Percentiles rank a stretch among this genome's conserved stretches.
Conservation (phyloP, 176 grass and related monocot species). For the Rhipidocladum racemiflorum region DNA sequence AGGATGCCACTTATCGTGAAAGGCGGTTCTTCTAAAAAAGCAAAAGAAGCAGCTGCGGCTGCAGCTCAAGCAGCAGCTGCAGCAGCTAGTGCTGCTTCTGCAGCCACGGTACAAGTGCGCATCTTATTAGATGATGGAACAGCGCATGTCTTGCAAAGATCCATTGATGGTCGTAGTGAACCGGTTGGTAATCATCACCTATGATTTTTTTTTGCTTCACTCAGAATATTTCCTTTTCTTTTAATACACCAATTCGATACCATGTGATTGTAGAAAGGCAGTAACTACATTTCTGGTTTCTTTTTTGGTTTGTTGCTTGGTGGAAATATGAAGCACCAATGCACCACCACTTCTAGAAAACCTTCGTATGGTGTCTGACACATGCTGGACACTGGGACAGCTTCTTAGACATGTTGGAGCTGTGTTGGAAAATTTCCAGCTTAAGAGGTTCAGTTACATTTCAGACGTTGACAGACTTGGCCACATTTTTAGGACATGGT, state of each 20-base stretch:
- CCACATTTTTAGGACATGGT: neutral
- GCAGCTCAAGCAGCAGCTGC: conserved; percentile 88
- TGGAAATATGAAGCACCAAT: conserved; percentile 11
- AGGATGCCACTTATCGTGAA: conserved; percentile 80
- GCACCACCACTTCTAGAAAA: conserved; percentile 9
- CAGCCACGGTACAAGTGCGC: conserved; percentile 91
- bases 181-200: conserved; percentile 57
- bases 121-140: conserved; percentile 98
- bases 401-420: neutral
- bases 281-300: neutral
- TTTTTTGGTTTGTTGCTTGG: conserved; percentile 3
- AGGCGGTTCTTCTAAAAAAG: conserved; percentile 94
- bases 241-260: neutral
- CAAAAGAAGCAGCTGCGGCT: conserved; percentile 89
- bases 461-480: neutral
- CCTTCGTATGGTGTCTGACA: neutral
- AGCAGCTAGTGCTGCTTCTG: conserved; percentile 83
- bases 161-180: conserved; percentile 87
- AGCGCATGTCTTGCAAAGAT: conserved; percentile 85
- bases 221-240: neutral
- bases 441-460: conserved; percentile 7
- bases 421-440: conserved; percentile 2
- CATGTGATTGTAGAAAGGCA: neutral
- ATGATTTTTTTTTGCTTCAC: neutral
- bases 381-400: neutral